phyloP scores from a whole-genome alignment of 768 basidiomycete genomes.

The Phaeotremella skinneri region DNA sequence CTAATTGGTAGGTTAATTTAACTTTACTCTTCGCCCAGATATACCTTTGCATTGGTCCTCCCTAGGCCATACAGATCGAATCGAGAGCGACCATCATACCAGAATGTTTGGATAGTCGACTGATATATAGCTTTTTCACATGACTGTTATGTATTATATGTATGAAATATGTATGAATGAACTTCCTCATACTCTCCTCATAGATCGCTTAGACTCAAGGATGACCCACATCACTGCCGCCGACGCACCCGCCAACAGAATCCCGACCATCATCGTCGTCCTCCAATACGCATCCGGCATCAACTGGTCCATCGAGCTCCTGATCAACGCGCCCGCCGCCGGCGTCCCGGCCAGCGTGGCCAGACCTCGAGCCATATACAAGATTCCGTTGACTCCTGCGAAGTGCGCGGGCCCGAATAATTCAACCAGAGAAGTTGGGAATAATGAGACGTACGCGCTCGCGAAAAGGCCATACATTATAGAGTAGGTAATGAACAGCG shows the following conservation, averaged over 20 bases:
- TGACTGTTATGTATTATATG: too few relatives aligned
- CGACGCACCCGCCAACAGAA: constrained; percentile 1
- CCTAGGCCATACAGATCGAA: too few relatives aligned
- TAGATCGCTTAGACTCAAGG: neutral
- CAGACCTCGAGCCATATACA: constrained; percentile 27
- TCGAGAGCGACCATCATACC: too few relatives aligned
- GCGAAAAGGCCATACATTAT: constrained; percentile 25
- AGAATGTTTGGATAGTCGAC: too few relatives aligned
- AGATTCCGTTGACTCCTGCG: constrained; percentile 22
- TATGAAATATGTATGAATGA: too few relatives aligned
- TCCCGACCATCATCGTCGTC: constrained; percentile 1
- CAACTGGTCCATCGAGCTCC: neutral
- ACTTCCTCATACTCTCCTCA: neutral
- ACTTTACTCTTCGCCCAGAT: too few relatives aligned
- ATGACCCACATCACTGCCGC: constrained; percentile 7
- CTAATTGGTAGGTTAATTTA: too few relatives aligned
- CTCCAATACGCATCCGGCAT: constrained; percentile 6
- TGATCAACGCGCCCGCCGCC: constrained; percentile 17
- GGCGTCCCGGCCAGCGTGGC: constrained; percentile 21
- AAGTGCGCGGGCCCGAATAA: constrained; percentile 25
- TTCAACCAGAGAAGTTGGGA: constrained; percentile 25
- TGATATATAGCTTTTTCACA: too few relatives aligned
- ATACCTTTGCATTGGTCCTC: too few relatives aligned
- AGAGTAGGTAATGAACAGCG: constrained; percentile 26
- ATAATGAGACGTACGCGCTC: constrained; percentile 21